Evolutionary conservation across 164 flowering plant genomes (phyloP), one percentile per base, ranked within the genome.

Genomic region (Piper longum): DNA sequence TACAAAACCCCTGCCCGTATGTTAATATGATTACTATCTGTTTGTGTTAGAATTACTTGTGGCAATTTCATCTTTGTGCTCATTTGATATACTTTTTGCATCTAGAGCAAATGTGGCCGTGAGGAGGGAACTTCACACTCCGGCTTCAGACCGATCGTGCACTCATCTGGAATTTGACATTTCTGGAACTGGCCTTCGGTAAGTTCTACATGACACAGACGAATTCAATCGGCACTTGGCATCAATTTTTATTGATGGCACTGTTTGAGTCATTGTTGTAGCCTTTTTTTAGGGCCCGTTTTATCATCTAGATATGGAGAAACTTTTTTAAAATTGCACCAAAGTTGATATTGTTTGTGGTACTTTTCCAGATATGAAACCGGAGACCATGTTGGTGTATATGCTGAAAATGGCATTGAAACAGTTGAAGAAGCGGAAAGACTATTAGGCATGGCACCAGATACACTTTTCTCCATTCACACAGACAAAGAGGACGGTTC

Each of bases 381-480:
- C 5, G 99, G 99, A 45, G 99, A 95, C 68, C 99, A 95, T 74
- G 97, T 95, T 71, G 99, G 97, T 74, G 99, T 95, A 3, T 87
- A 70, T 73, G 76, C 86, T 75, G 93, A 88, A 59, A 95, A 95
- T 74, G 59, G 72, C 41, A 55, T 45, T 64, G 99, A 88, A 74
- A 68, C 62, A 56, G 96, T 88, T 17, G 97, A 88, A 69, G 91
- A 84, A 70, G 99, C 96, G 36, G 78, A 84, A 70, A 77, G 71
- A 66, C 66, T 95, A 54, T 65, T 95, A 39, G 89, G 85, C 60
- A 59, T 79, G 57, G 69, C 87, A 39, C 77, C 91, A 5, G 84
- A 87, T 8, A 85, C 82, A 48, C 80, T 76, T 62, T 95, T 91
- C 77, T 87, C 99, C 17, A 64, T 95, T 66, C 92, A 88, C 65